A percentile compares a stretch with the other conserved stretches of the same genome.
These are phyloP conservation scores for Prunus kanzakura DNA, from an alignment of 306 rosid species.

Conservation along the genomic window DNA sequence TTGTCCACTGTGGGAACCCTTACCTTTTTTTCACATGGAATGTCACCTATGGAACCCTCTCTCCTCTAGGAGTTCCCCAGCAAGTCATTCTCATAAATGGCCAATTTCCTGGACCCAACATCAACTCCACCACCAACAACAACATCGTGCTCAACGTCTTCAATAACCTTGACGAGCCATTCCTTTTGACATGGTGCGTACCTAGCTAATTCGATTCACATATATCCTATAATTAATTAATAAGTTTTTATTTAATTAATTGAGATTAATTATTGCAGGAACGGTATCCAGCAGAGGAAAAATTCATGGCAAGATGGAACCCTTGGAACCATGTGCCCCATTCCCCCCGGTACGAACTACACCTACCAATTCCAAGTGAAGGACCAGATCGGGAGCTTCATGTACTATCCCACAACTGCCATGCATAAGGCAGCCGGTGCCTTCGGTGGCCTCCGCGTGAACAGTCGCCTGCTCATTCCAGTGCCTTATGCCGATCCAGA, in stretches of 20 bases:
- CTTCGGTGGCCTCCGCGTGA: constrained; percentile 62
- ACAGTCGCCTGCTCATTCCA: constrained; percentile 68
- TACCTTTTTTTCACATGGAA: constrained; percentile 67
- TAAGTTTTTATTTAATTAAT: not conserved
- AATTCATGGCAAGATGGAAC: constrained; percentile 85
- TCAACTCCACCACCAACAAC: constrained; percentile 78
- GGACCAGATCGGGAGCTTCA: constrained; percentile 78
- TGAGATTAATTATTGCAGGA: not conserved
- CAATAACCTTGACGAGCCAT: constrained; percentile 81
- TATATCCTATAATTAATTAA: not conserved
- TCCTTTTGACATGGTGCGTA: constrained; percentile 61
- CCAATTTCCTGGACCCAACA: constrained; percentile 75
- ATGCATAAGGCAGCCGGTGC: constrained; percentile 66
- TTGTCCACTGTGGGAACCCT: constrained; percentile 59
- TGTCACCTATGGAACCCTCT: constrained; percentile 63
- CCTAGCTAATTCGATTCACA: not conserved
- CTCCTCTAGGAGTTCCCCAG: constrained; percentile 81
- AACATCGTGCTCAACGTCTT: constrained; percentile 60
- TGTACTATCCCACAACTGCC: constrained; percentile 59
- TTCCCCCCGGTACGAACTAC: constrained; percentile 56
- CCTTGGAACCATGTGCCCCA: constrained; percentile 75
- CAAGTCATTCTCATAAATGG: constrained; percentile 83
- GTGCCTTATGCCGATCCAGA: constrained; percentile 81
- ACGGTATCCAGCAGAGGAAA: constrained; percentile 74
- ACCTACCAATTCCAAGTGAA: constrained; percentile 73